Evolutionary conservation across 345 rosid genomes (phyloP).

Genomic region (Conringia planisiliqua): DNA sequence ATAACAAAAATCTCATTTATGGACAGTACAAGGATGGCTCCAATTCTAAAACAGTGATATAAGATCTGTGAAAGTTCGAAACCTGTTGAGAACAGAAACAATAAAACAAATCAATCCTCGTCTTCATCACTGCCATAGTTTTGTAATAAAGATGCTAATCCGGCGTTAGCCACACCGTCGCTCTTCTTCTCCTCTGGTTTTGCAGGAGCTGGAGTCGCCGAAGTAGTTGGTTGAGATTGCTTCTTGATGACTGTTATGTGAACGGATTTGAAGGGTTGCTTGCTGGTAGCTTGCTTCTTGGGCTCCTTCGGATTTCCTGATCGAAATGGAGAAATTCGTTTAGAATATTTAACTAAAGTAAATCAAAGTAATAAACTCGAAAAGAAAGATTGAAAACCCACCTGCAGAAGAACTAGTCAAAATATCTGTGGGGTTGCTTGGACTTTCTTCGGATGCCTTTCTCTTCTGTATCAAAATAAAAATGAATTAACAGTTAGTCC

Average conservation of each 20-base stretch:
- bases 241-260: constrained; percentile 54
- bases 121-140: constrained; percentile 62
- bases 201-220: constrained; percentile 8
- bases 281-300: constrained; percentile 31
- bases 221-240: constrained; percentile 26
- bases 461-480: constrained; percentile 43
- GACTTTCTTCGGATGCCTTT: constrained; percentile 45
- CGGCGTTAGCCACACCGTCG: constrained; percentile 21
- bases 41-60: constrained; percentile 5
- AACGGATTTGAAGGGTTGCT: constrained; percentile 33
- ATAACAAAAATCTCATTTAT: background rate
- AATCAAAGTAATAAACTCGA: background rate
- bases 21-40: background rate
- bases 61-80: background rate
- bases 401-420: constrained; percentile 43
- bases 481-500: constrained; percentile 3
- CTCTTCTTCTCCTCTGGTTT: constrained; percentile 38
- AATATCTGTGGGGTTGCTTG: constrained; percentile 50
- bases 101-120: constrained; percentile 31
- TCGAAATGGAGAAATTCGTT: background rate
- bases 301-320: constrained; percentile 32
- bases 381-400: constrained; percentile 17
- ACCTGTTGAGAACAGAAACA: background rate
- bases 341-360: background rate
- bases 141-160: constrained; percentile 57